phyloP scores from a whole-genome alignment of 2,329 filamentous ascomycete genomes.

The Fusarium chuoi region DNA sequence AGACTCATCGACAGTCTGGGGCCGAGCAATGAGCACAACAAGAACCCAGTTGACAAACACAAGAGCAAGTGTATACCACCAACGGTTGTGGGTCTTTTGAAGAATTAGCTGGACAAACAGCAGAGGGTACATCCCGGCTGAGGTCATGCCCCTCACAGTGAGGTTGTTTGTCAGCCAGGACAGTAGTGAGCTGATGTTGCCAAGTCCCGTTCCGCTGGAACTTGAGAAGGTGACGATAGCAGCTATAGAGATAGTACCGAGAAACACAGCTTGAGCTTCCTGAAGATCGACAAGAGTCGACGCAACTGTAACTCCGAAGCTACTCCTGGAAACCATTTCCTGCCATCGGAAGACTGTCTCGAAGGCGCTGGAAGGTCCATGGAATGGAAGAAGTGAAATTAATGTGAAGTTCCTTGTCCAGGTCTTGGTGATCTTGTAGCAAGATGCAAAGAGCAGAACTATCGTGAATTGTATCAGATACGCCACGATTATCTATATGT shows the following conservation, averaged over 20 bases:
- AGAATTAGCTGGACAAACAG: neutral
- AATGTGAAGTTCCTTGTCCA: neutral
- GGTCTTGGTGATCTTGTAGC: neutral
- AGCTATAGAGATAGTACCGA: neutral
- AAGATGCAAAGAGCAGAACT: neutral
- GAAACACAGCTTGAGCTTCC: constrained; percentile 8
- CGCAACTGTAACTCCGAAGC: neutral
- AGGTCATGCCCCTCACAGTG: rapidly evolving
- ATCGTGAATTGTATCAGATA: neutral
- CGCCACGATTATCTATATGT: neutral
- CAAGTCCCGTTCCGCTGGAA: neutral
- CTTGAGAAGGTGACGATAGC: neutral
- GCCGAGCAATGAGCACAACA: neutral
- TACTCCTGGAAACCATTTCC: rapidly evolving
- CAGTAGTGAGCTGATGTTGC: neutral
- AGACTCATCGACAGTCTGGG: neutral
- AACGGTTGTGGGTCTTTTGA: neutral
- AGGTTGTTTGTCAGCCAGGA: constrained; percentile 6
- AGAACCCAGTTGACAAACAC: neutral
- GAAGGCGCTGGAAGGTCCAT: rapidly evolving
- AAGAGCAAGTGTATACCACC: neutral
- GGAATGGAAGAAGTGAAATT: rapidly evolving
- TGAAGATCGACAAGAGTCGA: constrained; percentile 2
- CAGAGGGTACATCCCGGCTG: neutral
- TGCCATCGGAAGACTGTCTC: rapidly evolving